Base-by-base conservation (phyloP, 2,329 filamentous ascomycete species). In the Dactylonectria estremocensis region DNA sequence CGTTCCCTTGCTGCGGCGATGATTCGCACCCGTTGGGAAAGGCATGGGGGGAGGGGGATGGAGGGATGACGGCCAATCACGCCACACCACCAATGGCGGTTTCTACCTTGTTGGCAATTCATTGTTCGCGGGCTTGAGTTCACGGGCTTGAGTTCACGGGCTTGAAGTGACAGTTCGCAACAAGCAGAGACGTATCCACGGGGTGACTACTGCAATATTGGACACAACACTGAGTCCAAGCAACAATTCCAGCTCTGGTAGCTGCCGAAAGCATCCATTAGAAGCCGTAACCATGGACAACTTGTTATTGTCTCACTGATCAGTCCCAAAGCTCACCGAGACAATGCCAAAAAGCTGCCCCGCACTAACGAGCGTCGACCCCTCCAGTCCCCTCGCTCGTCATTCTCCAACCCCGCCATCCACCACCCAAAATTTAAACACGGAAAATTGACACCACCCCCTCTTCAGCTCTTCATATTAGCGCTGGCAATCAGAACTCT, bases 351-450 rank as follows among this genome's bases (percentile, higher is more conserved):
- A 31, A 35, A 13, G 11, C 43, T 60, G 40, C 64, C 58, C 64
- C 64, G 52, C 64, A 50, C 63, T 63, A 63, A 28, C 24, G 24
- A 28, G n/a, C 24, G 31, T 43, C 20, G 37, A 63, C 60, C 60
- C 60, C 60, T 48, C 60, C 52, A 63, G 60, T 55, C 33, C 52
- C 33, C 33, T 53, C 28, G 58, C 58, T 53, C 52, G 35, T 40
- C 53, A 55, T 20, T 33, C 16, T 31, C n/a, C 45, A 52, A 37
- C 52, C 43, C 46, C 48, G 31, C 48, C 61, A 58, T 45, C 24
- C 13, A 37, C 45, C 20, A 53, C n/a, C 18, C 22, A 3, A 54
- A 22, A 28, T 28, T 28, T 28, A 2, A 31, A 24, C 11, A 13
- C 13, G 20, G 5, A 11, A 18, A 35, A 31, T 31, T 18, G 9